Percentiles rank a stretch among this genome's conserved stretches.
phyloP scores from a whole-genome alignment of 2,329 filamentous ascomycete species.

The Shiraia sp. region DNA sequence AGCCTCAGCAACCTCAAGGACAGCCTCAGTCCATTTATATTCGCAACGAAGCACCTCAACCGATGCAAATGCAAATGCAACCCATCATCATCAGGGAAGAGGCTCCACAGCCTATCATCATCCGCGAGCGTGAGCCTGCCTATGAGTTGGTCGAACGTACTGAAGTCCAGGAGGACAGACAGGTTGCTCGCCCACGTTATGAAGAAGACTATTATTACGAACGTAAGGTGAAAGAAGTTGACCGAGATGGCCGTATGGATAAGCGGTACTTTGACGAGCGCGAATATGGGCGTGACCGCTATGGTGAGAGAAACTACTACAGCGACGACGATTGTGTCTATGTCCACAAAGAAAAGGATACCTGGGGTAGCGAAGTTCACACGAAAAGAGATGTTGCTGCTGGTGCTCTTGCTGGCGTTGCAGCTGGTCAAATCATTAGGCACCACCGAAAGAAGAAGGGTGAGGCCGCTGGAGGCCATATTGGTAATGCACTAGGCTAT shows the following conservation, averaged over 20 bases:
- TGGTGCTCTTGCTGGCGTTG: slow-evolving; percentile 63
- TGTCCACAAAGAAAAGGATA: slow-evolving; percentile 57
- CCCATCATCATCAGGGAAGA: slow-evolving; percentile 62
- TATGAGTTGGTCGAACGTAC: slow-evolving; percentile 64
- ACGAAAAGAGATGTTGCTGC: slow-evolving; percentile 65
- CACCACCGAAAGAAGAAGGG: slow-evolving; percentile 62
- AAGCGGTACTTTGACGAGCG: slow-evolving; percentile 42
- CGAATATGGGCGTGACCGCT: slow-evolving; percentile 43
- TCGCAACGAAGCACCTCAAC: slow-evolving; percentile 53
- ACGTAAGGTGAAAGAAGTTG: slow-evolving; percentile 58
- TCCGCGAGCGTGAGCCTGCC: slow-evolving; percentile 57
- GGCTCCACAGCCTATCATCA: slow-evolving; percentile 52
- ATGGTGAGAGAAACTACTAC: slow-evolving; percentile 53
- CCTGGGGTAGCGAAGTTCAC: slow-evolving; percentile 48
- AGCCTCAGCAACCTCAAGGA: slow-evolving; percentile 32
- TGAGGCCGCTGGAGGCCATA: slow-evolving; percentile 55
- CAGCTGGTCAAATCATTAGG: slow-evolving; percentile 63
- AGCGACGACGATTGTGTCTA: slow-evolving; percentile 67
- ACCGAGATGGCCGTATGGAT: slow-evolving; percentile 51
- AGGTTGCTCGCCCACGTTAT: slow-evolving; percentile 50
- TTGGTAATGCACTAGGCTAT: slow-evolving; percentile 61
- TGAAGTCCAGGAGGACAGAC: slow-evolving; percentile 55
- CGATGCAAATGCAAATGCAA: slow-evolving; percentile 48
- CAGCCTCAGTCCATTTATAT: slow-evolving; percentile 52
- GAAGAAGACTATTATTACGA: slow-evolving; percentile 68